Evolutionary conservation across 768 basidiomycete genomes (phyloP).

Genomic region (Clavulina sp.): DNA sequence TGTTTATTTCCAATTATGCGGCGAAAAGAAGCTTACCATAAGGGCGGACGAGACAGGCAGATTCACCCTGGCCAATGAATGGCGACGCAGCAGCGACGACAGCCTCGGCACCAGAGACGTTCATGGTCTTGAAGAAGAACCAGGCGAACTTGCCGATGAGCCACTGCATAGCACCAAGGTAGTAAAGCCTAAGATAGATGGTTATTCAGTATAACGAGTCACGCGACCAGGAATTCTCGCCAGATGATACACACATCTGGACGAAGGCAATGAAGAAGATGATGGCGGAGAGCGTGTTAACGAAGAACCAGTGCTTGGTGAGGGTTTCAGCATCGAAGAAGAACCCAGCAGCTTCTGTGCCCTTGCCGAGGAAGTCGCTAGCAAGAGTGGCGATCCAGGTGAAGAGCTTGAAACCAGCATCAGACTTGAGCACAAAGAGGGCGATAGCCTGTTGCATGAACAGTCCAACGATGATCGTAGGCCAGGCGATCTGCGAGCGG

Average conservation of each 20-base stretch:
- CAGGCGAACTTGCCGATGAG: slow-evolving; percentile 76
- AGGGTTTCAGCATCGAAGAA: slow-evolving; percentile 60
- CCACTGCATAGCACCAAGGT: slow-evolving; percentile 84
- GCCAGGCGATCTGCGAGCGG: slow-evolving; percentile 56
- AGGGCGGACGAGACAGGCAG: slow-evolving; percentile 68
- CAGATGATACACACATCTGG: slow-evolving; percentile 74
- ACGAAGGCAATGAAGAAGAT: slow-evolving; percentile 92
- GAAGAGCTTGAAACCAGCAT: slow-evolving; percentile 72
- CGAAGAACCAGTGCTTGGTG: slow-evolving; percentile 66
- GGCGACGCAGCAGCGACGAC: slow-evolving; percentile 85
- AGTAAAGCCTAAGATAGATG: not conserved
- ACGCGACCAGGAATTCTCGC: no score
- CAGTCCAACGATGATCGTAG: slow-evolving; percentile 74
- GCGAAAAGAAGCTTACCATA: no score
- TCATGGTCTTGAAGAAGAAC: slow-evolving; percentile 86
- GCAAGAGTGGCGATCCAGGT: slow-evolving; percentile 66
- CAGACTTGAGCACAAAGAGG: slow-evolving; percentile 73
- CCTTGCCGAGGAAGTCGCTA: slow-evolving; percentile 57
- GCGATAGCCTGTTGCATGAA: slow-evolving; percentile 75
- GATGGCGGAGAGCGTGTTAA: slow-evolving; percentile 43
- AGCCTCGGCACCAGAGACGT: slow-evolving; percentile 87
- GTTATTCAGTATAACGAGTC: no score
- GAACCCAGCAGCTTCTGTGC: slow-evolving; percentile 53
- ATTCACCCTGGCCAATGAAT: slow-evolving; percentile 87
- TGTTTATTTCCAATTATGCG: no score